These are phyloP conservation scores for Leptographium lundbergii DNA, from an alignment of 2,329 filamentous ascomycete species.

Conservation along the genomic window DNA sequence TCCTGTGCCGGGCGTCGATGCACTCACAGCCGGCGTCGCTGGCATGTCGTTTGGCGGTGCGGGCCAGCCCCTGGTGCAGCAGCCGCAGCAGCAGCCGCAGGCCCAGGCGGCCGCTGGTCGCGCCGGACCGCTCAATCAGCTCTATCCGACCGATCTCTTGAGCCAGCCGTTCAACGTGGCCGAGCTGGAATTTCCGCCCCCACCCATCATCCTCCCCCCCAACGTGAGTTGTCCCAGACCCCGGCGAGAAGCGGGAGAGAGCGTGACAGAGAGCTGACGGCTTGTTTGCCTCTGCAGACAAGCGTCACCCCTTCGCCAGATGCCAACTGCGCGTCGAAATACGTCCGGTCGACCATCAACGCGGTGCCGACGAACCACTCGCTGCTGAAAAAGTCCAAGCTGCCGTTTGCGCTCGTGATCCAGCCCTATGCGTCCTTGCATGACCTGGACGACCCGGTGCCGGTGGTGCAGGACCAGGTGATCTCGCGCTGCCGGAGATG, in stretches of 20 bases:
- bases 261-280: not conserved
- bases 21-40: conserved; percentile 74
- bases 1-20: conserved; percentile 41
- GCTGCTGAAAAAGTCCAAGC: conserved; percentile 88
- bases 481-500: conserved; percentile 94
- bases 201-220: conserved; percentile 77
- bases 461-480: conserved; percentile 89
- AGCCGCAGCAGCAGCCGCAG: conserved; percentile 34
- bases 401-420: conserved; percentile 90
- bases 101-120: conserved; percentile 29
- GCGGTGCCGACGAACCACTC: conserved; percentile 86
- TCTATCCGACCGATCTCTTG: conserved; percentile 84
- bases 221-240: conserved; percentile 53
- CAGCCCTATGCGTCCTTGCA: conserved; percentile 90
- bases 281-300: conserved; percentile 37
- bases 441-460: conserved; percentile 81
- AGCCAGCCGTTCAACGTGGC: conserved; percentile 89
- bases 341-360: conserved; percentile 89
- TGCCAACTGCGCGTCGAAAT: conserved; percentile 87
- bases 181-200: conserved; percentile 83
- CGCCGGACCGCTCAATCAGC: conserved; percentile 59
- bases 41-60: conserved; percentile 71
- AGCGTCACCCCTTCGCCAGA: conserved; percentile 84
- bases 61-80: conserved; percentile 30
- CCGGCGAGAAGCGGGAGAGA: not conserved